These are phyloP conservation scores for Carex arenaria DNA, from an alignment of 202 grass and related monocot genomes.

Conservation along the genomic window DNA sequence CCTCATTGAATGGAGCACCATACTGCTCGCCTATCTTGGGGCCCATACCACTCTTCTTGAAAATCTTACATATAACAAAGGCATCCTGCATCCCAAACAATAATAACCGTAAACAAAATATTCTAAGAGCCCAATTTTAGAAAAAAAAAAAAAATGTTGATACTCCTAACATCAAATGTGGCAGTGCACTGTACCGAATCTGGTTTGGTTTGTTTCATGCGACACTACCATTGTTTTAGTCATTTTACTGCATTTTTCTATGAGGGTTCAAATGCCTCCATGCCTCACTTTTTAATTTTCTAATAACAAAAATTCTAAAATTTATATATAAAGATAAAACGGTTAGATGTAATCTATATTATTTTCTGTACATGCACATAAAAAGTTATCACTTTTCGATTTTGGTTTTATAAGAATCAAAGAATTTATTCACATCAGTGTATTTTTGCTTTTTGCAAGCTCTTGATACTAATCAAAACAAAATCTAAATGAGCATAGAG, in stretches of 20 bases:
- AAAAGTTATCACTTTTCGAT: no score
- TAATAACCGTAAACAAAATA: neutral
- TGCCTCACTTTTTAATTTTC: no score
- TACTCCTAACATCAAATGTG: neutral
- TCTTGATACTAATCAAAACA: no score
- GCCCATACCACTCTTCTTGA: conserved; percentile 91
- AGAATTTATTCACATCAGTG: no score
- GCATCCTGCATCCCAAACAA: conserved; percentile 44
- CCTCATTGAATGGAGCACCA: conserved; percentile 81
- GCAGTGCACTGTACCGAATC: neutral
- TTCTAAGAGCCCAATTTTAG: neutral
- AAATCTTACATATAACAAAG: conserved; percentile 88
- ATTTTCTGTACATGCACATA: no score
- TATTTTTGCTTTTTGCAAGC: no score
- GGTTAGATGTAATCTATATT: no score
- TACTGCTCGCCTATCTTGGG: conserved; percentile 92
- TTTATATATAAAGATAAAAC: no score
- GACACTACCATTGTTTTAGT: neutral
- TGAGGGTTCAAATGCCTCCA: no score
- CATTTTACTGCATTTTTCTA: neutral
- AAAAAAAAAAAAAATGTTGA: neutral
- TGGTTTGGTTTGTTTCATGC: neutral
- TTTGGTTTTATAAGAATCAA: no score
- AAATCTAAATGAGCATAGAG: no score
- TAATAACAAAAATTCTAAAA: no score